Evolutionary conservation across 2,329 filamentous ascomycete species (phyloP), one percentile per base, ranked within the genome.

Genomic region (Penicillium sp.): DNA sequence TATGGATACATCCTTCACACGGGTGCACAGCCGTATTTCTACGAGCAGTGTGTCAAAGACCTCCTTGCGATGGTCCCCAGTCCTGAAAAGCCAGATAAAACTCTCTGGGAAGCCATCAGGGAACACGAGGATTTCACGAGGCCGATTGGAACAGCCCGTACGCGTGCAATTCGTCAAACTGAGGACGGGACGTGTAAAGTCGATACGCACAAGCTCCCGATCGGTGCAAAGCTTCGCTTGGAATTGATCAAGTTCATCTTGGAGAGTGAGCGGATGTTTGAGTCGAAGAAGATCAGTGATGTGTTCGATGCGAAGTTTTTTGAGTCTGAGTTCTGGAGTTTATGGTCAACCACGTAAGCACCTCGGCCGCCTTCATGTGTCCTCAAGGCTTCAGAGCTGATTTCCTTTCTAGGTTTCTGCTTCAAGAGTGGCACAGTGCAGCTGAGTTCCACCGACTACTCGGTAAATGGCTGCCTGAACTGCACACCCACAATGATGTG

Each of bases 1-100:
- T 66, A 75, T 44, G 74, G 74, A 3, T 77, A 75, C 50, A 63
- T 74, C 50, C 69, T 76, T 24, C 71, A 68, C 39, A 69, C 70
- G 11, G 73, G 71, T 18, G 67, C 72, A 40, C 69, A 71, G 54
- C 71, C 75, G 54, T 70, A 75, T 52, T 70, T 68, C 50, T 70
- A 75, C 39, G 75, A 72, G 40, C 66, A 68, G 43, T 77, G 74
- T 52, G 62, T 75, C 18, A 70, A 70, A 56, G 65, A 74, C 16
- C 67, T 77, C 11, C 70, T 75, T 54, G 63, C 66, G 3, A 65
- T 73, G 13, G 69, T 76, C 16, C 68, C 69, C 1, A 72, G 47
- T 40, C 13, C 44, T 31, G 1, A 68, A 60, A 63, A 62, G 43
- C 33, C 47, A 13, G 33, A 37, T 11, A 50, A 22, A 16, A 50